These are phyloP conservation scores for Mycogone perniciosa DNA, from an alignment of 2,329 filamentous ascomycete genomes.

Conservation along the genomic window DNA sequence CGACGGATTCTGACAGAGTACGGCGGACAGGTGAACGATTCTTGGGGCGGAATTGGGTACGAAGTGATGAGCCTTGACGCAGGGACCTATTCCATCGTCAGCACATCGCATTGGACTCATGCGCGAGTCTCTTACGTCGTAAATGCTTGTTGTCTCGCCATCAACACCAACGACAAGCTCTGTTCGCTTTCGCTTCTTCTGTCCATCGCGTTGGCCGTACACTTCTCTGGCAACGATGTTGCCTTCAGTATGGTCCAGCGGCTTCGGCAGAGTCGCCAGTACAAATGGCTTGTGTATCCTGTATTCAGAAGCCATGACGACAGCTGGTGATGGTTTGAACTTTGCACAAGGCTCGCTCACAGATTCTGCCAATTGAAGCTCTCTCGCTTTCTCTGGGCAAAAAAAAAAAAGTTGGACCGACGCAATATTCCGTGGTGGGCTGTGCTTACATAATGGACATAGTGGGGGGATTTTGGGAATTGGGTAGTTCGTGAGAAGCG, in stretches of 20 bases:
- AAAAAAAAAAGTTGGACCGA: constrained; percentile 32
- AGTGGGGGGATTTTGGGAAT: constrained; percentile 16
- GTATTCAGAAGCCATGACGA: constrained; percentile 51
- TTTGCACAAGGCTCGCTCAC: constrained; percentile 1
- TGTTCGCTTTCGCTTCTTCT: constrained; percentile 56
- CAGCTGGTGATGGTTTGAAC: background rate
- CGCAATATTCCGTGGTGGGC: constrained; percentile 31
- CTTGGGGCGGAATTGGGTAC: constrained; percentile 60
- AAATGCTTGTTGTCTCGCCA: constrained; percentile 59
- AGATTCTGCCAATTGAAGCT: constrained; percentile 20
- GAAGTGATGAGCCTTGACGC: constrained; percentile 58
- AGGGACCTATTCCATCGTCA: constrained; percentile 41
- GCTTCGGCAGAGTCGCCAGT: constrained; percentile 52
- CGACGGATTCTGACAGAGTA: constrained; percentile 51
- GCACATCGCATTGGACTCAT: background rate
- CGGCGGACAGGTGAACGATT: constrained; percentile 56
- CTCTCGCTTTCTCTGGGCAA: constrained; percentile 13
- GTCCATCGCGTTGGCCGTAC: constrained; percentile 50
- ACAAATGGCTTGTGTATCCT: constrained; percentile 60
- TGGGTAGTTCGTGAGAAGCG: background rate
- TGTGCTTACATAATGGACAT: constrained; percentile 12
- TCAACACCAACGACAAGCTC: constrained; percentile 59
- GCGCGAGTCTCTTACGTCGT: constrained; percentile 45
- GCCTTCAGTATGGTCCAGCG: constrained; percentile 46
- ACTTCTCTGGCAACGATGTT: constrained; percentile 55